Percentiles rank a stretch among this genome's conserved stretches.
phyloP scores from a whole-genome alignment of 768 basidiomycete species.

The Termitomyces sp. region DNA sequence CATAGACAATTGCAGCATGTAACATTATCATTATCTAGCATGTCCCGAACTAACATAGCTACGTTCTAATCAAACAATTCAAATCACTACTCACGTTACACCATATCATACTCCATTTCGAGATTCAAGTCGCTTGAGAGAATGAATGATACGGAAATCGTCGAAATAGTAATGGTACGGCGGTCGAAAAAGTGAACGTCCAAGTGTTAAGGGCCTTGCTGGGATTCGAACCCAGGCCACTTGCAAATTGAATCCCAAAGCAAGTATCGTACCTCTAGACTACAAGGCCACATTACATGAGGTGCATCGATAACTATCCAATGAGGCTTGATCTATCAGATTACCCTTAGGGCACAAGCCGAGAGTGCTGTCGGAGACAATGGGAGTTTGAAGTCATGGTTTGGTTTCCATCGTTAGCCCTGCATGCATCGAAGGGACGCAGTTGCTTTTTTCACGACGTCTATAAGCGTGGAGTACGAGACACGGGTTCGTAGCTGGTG shows the following conservation, averaged over 20 bases:
- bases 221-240: slow-evolving; percentile 48
- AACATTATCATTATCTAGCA: not conserved
- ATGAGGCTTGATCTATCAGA: not conserved
- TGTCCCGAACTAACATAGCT: not conserved
- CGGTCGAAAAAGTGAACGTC: not conserved
- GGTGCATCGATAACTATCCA: not conserved
- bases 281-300: slow-evolving; percentile 18
- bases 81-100: no score
- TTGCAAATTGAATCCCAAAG: slow-evolving; percentile 39
- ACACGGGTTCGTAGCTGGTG: no score
- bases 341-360: not conserved
- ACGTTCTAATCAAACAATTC: not conserved
- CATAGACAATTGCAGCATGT: not conserved
- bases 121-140: no score
- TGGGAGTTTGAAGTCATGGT: not conserved
- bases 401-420: no score
- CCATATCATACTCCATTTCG: no score
- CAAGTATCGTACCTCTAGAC: slow-evolving; percentile 44
- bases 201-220: slow-evolving; percentile 38
- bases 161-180: no score
- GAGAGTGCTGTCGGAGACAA: not conserved
- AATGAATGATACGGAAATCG: no score
- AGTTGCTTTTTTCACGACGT: no score
- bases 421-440: no score
- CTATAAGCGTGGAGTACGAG: not conserved